A percentile compares a stretch with the other conserved stretches of the same genome.
Evolutionary conservation across 495 filamentous ascomycete genomes (phyloP).

Genomic region (Mycothermus thermophilus): DNA sequence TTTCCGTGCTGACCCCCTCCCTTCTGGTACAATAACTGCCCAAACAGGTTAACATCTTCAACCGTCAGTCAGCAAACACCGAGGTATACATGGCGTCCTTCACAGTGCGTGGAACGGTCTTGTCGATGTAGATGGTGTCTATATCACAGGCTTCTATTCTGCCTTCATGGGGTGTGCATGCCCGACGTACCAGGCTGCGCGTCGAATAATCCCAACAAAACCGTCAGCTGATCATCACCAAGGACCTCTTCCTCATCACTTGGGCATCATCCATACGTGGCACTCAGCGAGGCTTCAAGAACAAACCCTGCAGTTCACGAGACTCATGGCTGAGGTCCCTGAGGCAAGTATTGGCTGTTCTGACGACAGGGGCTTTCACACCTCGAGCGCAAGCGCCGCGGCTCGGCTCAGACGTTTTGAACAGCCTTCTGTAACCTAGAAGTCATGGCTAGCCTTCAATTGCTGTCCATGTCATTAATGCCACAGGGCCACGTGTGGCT

Average conservation of each 20-base stretch:
- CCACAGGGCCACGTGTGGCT: constrained; percentile 21
- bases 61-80: constrained; percentile 3
- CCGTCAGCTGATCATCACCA: constrained; percentile 5
- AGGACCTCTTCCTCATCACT: constrained; percentile 26
- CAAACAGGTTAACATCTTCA: constrained; percentile 1
- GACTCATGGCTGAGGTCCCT: background rate
- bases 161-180: constrained; percentile 31
- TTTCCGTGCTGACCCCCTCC: constrained; percentile 5
- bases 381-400: constrained; percentile 16
- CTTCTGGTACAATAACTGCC: background rate
- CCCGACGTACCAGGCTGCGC: constrained; percentile 9
- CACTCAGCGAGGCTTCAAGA: constrained; percentile 26
- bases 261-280: constrained; percentile 32
- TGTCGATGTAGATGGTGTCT: constrained; percentile 20
- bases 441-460: constrained; percentile 15
- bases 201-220: background rate
- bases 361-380: constrained; percentile 18
- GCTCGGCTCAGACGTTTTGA: constrained; percentile 23
- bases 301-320: background rate
- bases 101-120: constrained; percentile 35
- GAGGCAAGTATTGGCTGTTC: constrained; percentile 26
- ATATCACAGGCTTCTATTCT: constrained; percentile 32
- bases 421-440: constrained; percentile 34
- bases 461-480: constrained; percentile 13
- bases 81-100: constrained; percentile 40